Evolutionary conservation across 768 basidiomycete species (phyloP).

Genomic region (Leccinellum luteum): DNA sequence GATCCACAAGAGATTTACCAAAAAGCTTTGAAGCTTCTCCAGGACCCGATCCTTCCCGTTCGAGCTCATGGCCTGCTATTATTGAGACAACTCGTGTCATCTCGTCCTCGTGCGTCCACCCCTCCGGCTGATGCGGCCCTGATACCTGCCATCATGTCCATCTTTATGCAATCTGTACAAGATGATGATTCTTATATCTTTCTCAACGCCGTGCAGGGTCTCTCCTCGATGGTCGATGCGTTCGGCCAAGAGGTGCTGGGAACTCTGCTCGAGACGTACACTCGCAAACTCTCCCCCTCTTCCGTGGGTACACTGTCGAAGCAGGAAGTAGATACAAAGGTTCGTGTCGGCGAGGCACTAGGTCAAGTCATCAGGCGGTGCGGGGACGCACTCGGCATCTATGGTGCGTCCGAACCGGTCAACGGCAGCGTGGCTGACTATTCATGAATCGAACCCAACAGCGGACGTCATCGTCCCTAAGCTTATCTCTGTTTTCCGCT

Average conservation of each 20-base stretch:
- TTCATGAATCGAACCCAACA: conserved; percentile 28
- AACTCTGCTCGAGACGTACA: conserved; percentile 66
- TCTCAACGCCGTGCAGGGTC: conserved; percentile 86
- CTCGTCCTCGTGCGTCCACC: conserved; percentile 17
- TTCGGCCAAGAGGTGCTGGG: conserved; percentile 65
- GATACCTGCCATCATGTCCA: conserved; percentile 78
- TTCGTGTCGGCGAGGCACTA: conserved; percentile 84
- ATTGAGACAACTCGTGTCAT: conserved; percentile 70
- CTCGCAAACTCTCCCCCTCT: conserved; percentile 47
- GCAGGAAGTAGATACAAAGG: conserved; percentile 69
- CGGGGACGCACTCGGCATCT: conserved; percentile 63
- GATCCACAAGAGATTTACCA: conserved; percentile 70
- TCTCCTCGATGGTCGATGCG: conserved; percentile 79
- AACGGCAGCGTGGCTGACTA: neutral
- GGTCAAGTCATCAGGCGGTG: conserved; percentile 71
- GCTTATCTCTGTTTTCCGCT: conserved; percentile 62
- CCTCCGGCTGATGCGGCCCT: conserved; percentile 55
- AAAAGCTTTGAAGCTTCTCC: conserved; percentile 80
- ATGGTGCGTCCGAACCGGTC: conserved; percentile 49
- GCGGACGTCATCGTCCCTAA: conserved; percentile 72
- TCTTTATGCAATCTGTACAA: conserved; percentile 81
- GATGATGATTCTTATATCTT: conserved; percentile 97
- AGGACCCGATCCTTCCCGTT: conserved; percentile 91
- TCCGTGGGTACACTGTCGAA: conserved; percentile 38
- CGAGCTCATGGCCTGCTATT: conserved; percentile 89